Conservation (phyloP, 2,329 filamentous ascomycete genomes). For the Cadophora gregata region DNA sequence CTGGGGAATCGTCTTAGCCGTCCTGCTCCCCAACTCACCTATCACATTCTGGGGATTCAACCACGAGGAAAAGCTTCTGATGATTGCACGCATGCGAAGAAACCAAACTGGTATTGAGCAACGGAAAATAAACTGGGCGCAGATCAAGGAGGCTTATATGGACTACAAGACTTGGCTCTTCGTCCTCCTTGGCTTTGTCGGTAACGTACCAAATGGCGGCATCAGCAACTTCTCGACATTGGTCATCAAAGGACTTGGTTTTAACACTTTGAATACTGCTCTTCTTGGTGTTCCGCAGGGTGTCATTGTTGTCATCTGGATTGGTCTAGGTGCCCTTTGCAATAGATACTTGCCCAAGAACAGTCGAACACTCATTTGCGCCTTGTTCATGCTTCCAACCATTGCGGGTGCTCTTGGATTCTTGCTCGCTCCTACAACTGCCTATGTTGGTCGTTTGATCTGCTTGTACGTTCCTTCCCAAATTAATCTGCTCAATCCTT, state of each 20-base stretch:
- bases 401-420: constrained; percentile 4
- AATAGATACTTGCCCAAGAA: constrained; percentile 14
- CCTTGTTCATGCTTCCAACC: constrained; percentile 9
- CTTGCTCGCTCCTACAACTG: constrained; percentile 1
- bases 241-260: not conserved
- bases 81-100: constrained; percentile 8
- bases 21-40: constrained; percentile 66
- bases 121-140: not conserved
- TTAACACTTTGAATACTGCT: not conserved
- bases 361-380: constrained; percentile 1
- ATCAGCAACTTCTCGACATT: constrained; percentile 7
- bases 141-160: constrained; percentile 1
- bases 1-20: constrained; percentile 44
- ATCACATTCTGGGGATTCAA: constrained; percentile 44
- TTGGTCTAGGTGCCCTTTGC: not conserved
- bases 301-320: not conserved
- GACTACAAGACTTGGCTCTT: constrained; percentile 15
- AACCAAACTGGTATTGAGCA: constrained; percentile 16
- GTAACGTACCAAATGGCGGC: constrained; percentile 8
- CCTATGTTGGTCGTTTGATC: constrained; percentile 7
- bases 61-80: constrained; percentile 2
- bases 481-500: not conserved
- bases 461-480: constrained; percentile 11
- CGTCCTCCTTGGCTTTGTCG: not conserved
- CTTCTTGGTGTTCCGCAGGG: constrained; percentile 10